Percentiles rank a stretch among this genome's conserved stretches.
phyloP scores from a whole-genome alignment of 441 rosid species.

The Croton laevigatus region DNA sequence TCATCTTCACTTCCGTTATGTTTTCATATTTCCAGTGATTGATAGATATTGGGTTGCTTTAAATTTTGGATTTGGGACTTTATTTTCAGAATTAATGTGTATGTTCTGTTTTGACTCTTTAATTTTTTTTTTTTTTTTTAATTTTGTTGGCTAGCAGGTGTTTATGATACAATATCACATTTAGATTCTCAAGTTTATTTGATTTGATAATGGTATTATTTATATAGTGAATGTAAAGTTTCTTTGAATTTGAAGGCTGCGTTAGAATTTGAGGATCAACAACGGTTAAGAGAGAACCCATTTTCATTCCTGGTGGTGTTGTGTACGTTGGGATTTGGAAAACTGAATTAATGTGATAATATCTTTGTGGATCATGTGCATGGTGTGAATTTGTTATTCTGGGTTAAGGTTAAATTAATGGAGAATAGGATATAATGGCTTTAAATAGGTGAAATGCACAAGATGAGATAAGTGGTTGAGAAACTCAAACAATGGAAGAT shows the following conservation, averaged over 20 bases:
- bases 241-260: neutral
- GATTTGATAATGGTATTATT: constrained; percentile 10
- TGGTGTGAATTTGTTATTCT: constrained; percentile 11
- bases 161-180: constrained; percentile 8
- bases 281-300: constrained; percentile 11
- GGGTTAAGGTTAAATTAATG: constrained; percentile 16
- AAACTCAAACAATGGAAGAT: constrained; percentile 55
- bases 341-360: constrained; percentile 8
- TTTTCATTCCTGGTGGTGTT: constrained; percentile 17
- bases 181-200: constrained; percentile 21
- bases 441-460: constrained; percentile 19
- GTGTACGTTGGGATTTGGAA: constrained; percentile 11
- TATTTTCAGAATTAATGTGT: constrained; percentile 15
- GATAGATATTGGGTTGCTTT: constrained; percentile 13
- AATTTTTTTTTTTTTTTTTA: neutral
- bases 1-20: constrained; percentile 24
- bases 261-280: constrained; percentile 20
- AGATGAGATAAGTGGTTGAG: constrained; percentile 27
- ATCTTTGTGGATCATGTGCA: constrained; percentile 10
- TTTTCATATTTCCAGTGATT: constrained; percentile 17
- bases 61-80: constrained; percentile 23
- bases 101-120: neutral
- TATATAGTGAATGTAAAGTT: constrained; percentile 7
- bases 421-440: constrained; percentile 21
- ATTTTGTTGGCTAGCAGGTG: constrained; percentile 23